Conservation (phyloP, 2,329 filamentous ascomycete genomes). For the Aciculosporium take region DNA sequence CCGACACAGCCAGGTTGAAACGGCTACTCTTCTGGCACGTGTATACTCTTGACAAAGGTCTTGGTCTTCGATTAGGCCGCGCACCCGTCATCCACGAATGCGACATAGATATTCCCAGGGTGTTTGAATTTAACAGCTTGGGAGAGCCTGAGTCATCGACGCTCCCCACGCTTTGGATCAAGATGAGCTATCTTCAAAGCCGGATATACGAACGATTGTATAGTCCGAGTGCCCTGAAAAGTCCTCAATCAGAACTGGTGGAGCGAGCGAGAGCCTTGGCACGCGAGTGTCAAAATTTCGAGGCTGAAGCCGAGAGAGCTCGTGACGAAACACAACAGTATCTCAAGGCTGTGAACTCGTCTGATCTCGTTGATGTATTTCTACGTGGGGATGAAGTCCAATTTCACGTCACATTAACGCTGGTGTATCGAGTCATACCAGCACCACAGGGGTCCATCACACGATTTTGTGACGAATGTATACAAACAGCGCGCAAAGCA, state of each 20-base stretch:
- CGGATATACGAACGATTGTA: conserved; percentile 45
- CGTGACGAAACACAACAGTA: conserved; percentile 22
- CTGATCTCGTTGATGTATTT: conserved; percentile 28
- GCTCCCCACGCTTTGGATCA: conserved; percentile 40
- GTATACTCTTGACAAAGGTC: conserved; percentile 43
- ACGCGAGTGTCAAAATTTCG: conserved; percentile 22
- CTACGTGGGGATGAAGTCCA: conserved; percentile 33
- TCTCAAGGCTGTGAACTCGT: conserved; percentile 24
- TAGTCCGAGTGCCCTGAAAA: conserved; percentile 30
- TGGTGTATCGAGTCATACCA: conserved; percentile 39
- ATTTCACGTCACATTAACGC: conserved; percentile 32
- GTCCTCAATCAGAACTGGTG: conserved; percentile 25
- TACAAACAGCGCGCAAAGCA: conserved; percentile 34
- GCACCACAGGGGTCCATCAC: conserved; percentile 25
- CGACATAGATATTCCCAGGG: conserved; percentile 38
- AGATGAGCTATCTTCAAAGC: conserved; percentile 41
- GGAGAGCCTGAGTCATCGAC: conserved; percentile 16
- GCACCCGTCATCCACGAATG: conserved; percentile 43
- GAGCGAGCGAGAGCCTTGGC: conserved; percentile 25
- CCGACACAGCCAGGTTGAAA: conserved; percentile 21
- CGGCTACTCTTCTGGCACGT: conserved; percentile 33
- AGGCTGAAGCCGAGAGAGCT: conserved; percentile 20
- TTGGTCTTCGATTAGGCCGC: conserved; percentile 45
- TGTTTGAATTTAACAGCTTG: conserved; percentile 28
- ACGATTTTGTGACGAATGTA: conserved; percentile 34